phyloP scores from a whole-genome alignment of 108 stramenopile genomes.

The Fragilariopsis cylindrus region DNA sequence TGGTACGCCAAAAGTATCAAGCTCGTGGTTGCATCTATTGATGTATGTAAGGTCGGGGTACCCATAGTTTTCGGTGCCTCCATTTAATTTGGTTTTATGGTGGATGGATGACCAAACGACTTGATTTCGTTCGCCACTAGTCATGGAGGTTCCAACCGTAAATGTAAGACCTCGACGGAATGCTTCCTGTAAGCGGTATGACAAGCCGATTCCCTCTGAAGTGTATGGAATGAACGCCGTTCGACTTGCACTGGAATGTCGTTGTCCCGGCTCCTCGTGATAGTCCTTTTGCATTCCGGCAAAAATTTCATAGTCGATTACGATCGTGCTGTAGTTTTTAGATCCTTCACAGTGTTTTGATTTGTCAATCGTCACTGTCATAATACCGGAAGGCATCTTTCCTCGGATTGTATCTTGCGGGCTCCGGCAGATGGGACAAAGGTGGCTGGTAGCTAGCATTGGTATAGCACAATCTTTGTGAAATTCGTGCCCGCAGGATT shows the following conservation, averaged over 20 bases:
- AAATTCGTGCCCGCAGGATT: background rate
- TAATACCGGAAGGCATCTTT: background rate
- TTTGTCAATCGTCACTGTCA: background rate
- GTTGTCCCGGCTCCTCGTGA: conserved; percentile 7
- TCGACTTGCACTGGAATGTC: background rate
- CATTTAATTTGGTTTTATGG: conserved; percentile 52
- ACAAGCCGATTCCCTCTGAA: background rate
- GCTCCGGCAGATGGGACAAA: background rate
- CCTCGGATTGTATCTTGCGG: background rate
- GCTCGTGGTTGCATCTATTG: background rate
- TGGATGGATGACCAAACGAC: conserved; percentile 57
- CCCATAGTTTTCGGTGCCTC: conserved; percentile 33
- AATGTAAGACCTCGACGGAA: conserved; percentile 14
- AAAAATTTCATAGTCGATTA: conserved; percentile 3
- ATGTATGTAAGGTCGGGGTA: conserved; percentile 56
- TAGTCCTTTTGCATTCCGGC: conserved; percentile 3
- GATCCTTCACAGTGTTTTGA: background rate
- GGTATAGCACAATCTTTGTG: background rate
- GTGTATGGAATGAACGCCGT: conserved; percentile 6
- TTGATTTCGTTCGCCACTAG: conserved; percentile 31
- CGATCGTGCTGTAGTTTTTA: background rate
- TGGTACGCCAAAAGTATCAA: background rate
- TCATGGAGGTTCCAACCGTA: conserved; percentile 52
- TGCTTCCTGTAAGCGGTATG: conserved; percentile 24
- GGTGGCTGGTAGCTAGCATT: background rate